Base-by-base conservation (phyloP, 2,329 filamentous ascomycete species). In the Chalaropsis thielavioides region DNA sequence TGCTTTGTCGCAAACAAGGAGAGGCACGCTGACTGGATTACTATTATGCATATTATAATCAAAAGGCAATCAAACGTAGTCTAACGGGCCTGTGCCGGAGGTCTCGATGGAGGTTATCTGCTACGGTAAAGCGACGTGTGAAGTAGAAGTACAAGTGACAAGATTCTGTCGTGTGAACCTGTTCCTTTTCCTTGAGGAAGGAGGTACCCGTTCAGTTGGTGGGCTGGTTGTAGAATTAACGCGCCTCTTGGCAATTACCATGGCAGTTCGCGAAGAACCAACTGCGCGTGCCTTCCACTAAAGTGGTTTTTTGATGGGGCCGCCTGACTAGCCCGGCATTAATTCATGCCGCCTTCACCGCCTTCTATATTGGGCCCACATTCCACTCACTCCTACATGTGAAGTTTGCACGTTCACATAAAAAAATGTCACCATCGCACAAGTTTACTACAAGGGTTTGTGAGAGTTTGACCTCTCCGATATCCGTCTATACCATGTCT, bases 331-430 rank as follows among this genome's bases (percentile, higher is more conserved):
- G 7, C 22, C 17, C 49, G 38, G 19, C 22, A 10, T 15, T 31
- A 64, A 22, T 46, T 43, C n/a, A n/a, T 46, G 40, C n/a, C 43
- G 15, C 60, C 11, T 27, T 61, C 56, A 64, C 65, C 65, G 61
- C 61, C 61, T 66, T 49, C 61, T 6, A 11, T 31, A 35, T 24
- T 22, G 10, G 24, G 24, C 10, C 6, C 35, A 35, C 3, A 35
- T 17, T 17, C n/a, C n/a, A 22, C 10, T 49, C n/a, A 22, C 10
- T 49, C 44, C 60, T 3, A 46, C 38, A 31, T 31, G 49, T 54
- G 5, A 54, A 31, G 24, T 35, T 8, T 27, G 58, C 15, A 15
- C 17, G n/a, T 40, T 41, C 10, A 19, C 7, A 3, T 8, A 24
- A 13, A 24, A 22, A 49, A 49, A 61, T 7, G 7, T n/a, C 58